Evolutionary conservation across 768 basidiomycete genomes (phyloP), one percentile per base, ranked within the genome.

Genomic region (Collybiopsis luxurians): DNA sequence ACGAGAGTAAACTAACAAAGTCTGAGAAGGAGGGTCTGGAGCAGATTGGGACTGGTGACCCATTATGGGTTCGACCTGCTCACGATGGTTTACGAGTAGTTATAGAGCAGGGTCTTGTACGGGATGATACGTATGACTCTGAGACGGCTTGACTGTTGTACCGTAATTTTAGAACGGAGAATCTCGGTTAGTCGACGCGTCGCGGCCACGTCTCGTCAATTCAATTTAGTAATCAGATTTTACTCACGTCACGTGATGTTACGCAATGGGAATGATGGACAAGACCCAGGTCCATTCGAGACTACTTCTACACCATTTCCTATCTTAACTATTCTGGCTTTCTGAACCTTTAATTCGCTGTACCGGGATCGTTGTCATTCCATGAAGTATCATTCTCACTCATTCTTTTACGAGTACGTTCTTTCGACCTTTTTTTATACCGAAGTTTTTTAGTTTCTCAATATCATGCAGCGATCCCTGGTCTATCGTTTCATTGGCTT

Each of bases 401-500:
- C 78, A 61, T 81, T 77, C 70, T 69, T 77, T 59, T 83, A 82
- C 69, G 79, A 83, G 82, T 81, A 62, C 55, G 79, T 31, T 42
- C 23, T 4, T 23, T 38, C 55, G 28, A 12, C 13, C n/a, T 44
- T n/a, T 27, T n/a, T n/a, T n/a, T n/a, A n/a, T n/a, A n/a, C n/a
- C n/a, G n/a, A n/a, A n/a, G n/a, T 31, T 36, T 30, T 21, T 19
- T 34, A 5, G 26, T 47, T 55, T 34, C 31, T 34, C 45, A 54
- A 57, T 15, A 49, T 26, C 59, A 15, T 15, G 6, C 64, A 95
- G 94, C 79, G 92, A 97, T 83, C 84, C 94, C 70, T 94, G 95
- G 85, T 80, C 91, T 56, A 95, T 91, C 63, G 91, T 96, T 58
- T 86, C 95, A 19, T 79, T 96, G 61, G 95, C 95, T 12, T 97